These are phyloP conservation scores for Trichoderma sp. DNA, from an alignment of 2,329 filamentous ascomycete species.

Conservation along the genomic window DNA sequence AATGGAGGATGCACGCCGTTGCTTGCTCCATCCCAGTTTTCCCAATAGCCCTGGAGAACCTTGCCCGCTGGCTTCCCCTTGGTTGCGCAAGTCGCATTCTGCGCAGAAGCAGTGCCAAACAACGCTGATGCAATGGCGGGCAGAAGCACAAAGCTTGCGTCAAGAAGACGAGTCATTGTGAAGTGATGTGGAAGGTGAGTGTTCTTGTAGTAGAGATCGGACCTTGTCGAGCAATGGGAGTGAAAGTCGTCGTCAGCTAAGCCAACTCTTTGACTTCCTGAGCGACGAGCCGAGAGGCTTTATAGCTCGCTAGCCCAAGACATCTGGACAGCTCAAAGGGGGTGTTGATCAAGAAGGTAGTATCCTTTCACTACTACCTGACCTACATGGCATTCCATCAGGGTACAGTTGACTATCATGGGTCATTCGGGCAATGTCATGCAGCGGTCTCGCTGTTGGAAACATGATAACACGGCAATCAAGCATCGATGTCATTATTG, in stretches of 20 bases:
- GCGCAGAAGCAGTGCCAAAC: constrained; percentile 25
- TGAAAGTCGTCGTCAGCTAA: not conserved
- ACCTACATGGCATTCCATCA: not conserved
- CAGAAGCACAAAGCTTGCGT: constrained; percentile 30
- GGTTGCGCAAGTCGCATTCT: constrained; percentile 36
- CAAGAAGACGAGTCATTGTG: constrained; percentile 30
- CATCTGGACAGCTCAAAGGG: not conserved
- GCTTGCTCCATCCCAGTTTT: constrained; percentile 42
- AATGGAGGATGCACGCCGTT: constrained; percentile 41
- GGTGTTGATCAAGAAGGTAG: constrained; percentile 19
- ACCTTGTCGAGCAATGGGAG: not conserved
- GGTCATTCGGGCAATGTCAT: not conserved
- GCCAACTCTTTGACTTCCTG: no score
- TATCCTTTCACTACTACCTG: constrained; percentile 10
- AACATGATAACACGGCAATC: no score
- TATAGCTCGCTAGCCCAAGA: not conserved
- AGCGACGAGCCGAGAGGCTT: not conserved
- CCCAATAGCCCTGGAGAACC: constrained; percentile 43
- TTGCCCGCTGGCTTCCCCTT: constrained; percentile 41
- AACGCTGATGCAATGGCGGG: constrained; percentile 28
- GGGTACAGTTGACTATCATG: constrained; percentile 12
- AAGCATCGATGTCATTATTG: no score
- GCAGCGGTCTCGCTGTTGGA: not conserved
- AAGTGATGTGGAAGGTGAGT: not conserved
- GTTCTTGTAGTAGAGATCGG: not conserved